These are phyloP conservation scores for Colletotrichum nymphaeae DNA, from an alignment of 2,329 filamentous ascomycete genomes.

Conservation along the genomic window DNA sequence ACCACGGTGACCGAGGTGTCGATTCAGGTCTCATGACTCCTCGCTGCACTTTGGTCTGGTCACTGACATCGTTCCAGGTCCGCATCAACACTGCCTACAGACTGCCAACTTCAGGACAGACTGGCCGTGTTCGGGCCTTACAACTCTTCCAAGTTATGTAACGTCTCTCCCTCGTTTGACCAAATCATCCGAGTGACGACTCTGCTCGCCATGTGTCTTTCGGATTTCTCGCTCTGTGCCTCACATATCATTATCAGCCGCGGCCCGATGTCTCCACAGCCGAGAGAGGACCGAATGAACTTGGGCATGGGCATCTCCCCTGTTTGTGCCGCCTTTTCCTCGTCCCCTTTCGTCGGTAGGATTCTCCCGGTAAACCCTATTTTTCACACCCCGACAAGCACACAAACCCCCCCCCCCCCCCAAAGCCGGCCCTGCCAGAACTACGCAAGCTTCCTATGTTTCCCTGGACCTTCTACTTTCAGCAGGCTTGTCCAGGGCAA, in stretches of 20 bases:
- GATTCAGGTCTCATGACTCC: neutral
- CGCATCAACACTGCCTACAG: neutral
- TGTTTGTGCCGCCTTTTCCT: neutral
- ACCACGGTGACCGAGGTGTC: neutral
- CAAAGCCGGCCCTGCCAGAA: neutral
- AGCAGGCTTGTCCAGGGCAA: neutral
- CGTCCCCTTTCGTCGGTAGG: conserved; percentile 7
- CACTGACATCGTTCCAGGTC: conserved; percentile 1
- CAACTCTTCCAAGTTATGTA: neutral
- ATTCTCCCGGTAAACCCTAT: conserved; percentile 32
- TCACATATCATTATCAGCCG: conserved; percentile 6
- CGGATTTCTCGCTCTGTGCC: neutral
- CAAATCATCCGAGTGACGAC: neutral
- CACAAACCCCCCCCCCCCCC: neutral
- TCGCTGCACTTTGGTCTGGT: neutral
- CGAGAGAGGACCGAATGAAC: conserved; percentile 17
- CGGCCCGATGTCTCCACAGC: conserved; percentile 27
- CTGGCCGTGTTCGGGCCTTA: neutral
- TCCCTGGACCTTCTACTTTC: neutral
- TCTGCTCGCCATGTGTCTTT: neutral
- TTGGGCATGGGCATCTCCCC: conserved; percentile 9
- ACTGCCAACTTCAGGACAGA: too few species aligned
- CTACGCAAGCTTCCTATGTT: neutral
- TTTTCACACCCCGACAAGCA: conserved; percentile 17
- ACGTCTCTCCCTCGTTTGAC: neutral